Base-by-base conservation (phyloP, 352 stramenopile genomes). In the Globisporangium canariense region DNA sequence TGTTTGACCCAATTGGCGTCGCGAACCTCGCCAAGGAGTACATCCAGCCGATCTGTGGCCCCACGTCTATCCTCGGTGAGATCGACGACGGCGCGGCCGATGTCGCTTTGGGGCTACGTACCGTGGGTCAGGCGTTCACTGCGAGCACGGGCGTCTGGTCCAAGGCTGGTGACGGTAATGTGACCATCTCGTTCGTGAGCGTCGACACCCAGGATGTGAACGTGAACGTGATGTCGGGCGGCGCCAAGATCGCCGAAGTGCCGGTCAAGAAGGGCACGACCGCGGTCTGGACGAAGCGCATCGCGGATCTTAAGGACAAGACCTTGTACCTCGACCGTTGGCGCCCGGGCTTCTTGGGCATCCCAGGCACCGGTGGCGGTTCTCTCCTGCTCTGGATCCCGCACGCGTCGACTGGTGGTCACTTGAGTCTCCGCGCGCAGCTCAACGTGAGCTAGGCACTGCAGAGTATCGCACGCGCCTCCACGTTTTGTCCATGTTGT, bases 11-110 rank as follows among this genome's bases (percentile, higher is more conserved):
- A 0, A 81, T 71, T 0, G 79, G 79, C 4, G 71, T 90, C 34
- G 79, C 76, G 2, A 73, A 45, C 14, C 66, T 82, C 66, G 70
- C 62, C 3, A 78, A 71, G 40, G 76, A 86, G 60, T 87, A 79
- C 62, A 71, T 88, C 7, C 77, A 90, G 68, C 76, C 69, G 11
- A 76, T 90, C 45, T 90, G 81, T 56, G 78, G 81, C 1, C 81
- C 78, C 1, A 88, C 81, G 5, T 67, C 75, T 14, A 78, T 84
- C 41, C 65, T 87, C 6, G 75, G 79, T 13, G 71, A 87, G 50
- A 80, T 90, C 49, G 81, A 90, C 38, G 77, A 84, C 18, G 81
- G 81, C 14, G 69, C 62, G 1, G 63, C 79, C 4, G 65, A 72
- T 0, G 61, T 76, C 4, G 79, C 81, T 0, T 54, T 90, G 0